Percentiles rank a stretch among this genome's conserved stretches.
These are phyloP conservation scores for Arachis stenosperma DNA, from an alignment of 306 rosid species.

Conservation along the genomic window DNA sequence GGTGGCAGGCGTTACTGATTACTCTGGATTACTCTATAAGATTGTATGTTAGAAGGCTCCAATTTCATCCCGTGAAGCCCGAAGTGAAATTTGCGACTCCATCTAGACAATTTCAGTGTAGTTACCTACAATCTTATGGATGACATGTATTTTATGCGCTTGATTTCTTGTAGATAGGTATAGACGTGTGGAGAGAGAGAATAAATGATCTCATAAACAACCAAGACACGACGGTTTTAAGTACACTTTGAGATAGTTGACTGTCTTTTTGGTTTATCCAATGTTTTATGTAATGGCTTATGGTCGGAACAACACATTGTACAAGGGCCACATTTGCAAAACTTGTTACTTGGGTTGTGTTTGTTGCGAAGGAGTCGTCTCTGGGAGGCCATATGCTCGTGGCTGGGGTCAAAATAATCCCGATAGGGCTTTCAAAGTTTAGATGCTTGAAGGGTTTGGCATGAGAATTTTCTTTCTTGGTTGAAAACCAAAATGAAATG, in stretches of 20 bases:
- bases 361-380: background rate
- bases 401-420: background rate
- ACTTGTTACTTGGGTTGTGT: background rate
- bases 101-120: background rate
- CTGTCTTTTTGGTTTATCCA: background rate
- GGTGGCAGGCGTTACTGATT: constrained; percentile 90
- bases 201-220: constrained; percentile 27
- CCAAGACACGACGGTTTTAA: background rate
- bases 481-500: background rate
- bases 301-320: background rate
- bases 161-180: constrained; percentile 34
- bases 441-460: background rate
- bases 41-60: background rate
- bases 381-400: background rate
- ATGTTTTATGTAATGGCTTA: background rate
- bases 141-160: constrained; percentile 12
- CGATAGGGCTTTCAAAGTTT: background rate
- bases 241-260: background rate
- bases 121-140: background rate
- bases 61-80: background rate
- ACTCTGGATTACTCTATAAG: background rate
- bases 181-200: constrained; percentile 23
- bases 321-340: background rate
- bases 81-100: background rate
- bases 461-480: background rate